Conservation (phyloP, 108 stramenopile genomes). For the Phaeodactylum tricornutum region DNA sequence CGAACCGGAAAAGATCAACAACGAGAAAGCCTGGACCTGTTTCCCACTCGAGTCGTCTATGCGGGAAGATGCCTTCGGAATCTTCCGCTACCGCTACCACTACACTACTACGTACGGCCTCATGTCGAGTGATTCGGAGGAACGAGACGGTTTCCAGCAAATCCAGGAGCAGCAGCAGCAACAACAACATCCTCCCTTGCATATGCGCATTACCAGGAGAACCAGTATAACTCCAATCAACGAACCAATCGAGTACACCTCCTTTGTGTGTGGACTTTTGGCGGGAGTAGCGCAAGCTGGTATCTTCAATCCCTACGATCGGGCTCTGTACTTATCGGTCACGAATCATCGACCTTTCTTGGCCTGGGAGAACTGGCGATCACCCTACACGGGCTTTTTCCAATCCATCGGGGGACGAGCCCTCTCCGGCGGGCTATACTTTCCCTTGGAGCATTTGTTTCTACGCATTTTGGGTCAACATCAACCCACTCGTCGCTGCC, state of each 20-base stretch:
- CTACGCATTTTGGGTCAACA: constrained; percentile 4
- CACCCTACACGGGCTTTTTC: constrained; percentile 33
- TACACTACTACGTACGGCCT: no score
- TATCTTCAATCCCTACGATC: constrained; percentile 42
- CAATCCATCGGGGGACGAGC: constrained; percentile 46
- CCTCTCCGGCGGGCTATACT: constrained; percentile 27
- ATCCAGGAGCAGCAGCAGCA: no score
- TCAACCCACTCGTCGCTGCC: not conserved
- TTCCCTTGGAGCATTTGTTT: constrained; percentile 35
- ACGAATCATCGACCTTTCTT: constrained; percentile 26
- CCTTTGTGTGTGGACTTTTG: constrained; percentile 23
- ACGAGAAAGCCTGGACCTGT: no score
- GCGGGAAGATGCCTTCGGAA: no score
- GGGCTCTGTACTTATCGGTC: constrained; percentile 37
- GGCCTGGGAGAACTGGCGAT: constrained; percentile 19
- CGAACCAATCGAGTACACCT: constrained; percentile 5
- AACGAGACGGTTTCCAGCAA: no score
- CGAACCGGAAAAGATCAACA: no score
- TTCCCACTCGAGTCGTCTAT: no score
- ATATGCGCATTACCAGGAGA: no score
- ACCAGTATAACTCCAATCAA: no score
- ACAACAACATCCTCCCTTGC: no score
- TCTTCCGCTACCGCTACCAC: no score
- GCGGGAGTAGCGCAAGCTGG: constrained; percentile 42
- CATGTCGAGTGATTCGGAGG: no score